Conservation (phyloP, 1,284 basidiomycete species). For the Mycosarcoma mackinlayi region DNA sequence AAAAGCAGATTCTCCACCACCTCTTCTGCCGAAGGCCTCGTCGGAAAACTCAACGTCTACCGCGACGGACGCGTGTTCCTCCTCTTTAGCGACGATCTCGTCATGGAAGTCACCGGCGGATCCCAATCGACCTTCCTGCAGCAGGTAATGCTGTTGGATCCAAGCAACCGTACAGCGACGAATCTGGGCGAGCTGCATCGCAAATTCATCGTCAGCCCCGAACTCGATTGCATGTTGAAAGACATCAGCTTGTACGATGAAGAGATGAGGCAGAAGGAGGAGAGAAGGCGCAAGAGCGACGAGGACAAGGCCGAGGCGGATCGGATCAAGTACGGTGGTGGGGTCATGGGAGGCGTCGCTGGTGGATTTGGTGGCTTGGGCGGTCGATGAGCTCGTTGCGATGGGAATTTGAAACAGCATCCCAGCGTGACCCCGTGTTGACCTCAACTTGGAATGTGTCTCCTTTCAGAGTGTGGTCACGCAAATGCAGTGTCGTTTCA, state of each 20-base stretch:
- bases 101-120: conserved; percentile 75
- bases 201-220: conserved; percentile 85
- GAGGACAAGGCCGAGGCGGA: conserved; percentile 30
- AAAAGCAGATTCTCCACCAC: background rate
- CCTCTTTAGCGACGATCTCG: conserved; percentile 57
- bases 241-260: conserved; percentile 67
- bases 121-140: conserved; percentile 90
- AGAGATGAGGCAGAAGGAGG: conserved; percentile 19
- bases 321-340: conserved; percentile 21
- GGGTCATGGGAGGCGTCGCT: too few relatives aligned
- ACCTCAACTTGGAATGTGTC: too few relatives aligned
- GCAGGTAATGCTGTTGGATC: conserved; percentile 82
- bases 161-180: conserved; percentile 73
- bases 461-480: too few relatives aligned
- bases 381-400: background rate
- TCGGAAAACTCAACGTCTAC: conserved; percentile 62
- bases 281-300: conserved; percentile 10
- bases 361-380: conserved; percentile 12
- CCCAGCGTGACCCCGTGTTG: too few relatives aligned
- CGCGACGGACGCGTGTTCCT: conserved; percentile 61
- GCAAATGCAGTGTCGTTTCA: too few relatives aligned
- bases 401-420: too few relatives aligned
- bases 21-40: conserved; percentile 47
- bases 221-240: conserved; percentile 81
- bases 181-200: conserved; percentile 87